These are phyloP conservation scores for Diaporthe ilicicola DNA, from an alignment of 2,329 filamentous ascomycete species.

Conservation along the genomic window DNA sequence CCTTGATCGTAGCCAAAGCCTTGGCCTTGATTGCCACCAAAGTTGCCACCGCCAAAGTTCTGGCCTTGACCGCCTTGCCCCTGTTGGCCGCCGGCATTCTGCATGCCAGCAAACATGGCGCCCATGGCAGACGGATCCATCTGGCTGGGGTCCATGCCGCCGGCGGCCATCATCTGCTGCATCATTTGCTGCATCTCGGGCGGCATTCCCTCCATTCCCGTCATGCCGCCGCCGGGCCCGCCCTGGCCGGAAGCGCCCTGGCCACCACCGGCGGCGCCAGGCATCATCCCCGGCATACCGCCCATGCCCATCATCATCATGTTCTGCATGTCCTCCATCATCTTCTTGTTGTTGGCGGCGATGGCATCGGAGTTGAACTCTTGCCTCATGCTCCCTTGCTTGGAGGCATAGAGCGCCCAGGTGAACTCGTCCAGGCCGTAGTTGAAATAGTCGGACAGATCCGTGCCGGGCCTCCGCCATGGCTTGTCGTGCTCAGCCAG, in stretches of 20 bases:
- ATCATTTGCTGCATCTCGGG: slow-evolving; percentile 75
- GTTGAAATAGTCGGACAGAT: slow-evolving; percentile 98
- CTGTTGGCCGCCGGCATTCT: slow-evolving; percentile 51
- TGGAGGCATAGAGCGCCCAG: slow-evolving; percentile 92
- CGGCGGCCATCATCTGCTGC: slow-evolving; percentile 72
- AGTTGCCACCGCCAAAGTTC: slow-evolving; percentile 59
- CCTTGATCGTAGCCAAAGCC: slow-evolving; percentile 59
- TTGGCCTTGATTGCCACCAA: slow-evolving; percentile 61
- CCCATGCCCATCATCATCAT: slow-evolving; percentile 70
- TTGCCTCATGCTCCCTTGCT: slow-evolving; percentile 81
- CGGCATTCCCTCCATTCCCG: slow-evolving; percentile 69
- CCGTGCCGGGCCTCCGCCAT: slow-evolving; percentile 93
- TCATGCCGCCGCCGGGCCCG: slow-evolving; percentile 48
- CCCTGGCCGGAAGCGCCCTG: slow-evolving; percentile 36
- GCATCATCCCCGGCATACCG: slow-evolving; percentile 48
- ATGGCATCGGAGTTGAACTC: slow-evolving; percentile 76
- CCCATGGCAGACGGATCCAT: slow-evolving; percentile 69
- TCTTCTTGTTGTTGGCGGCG: slow-evolving; percentile 77
- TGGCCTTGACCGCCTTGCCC: slow-evolving; percentile 61
- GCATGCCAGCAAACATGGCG: slow-evolving; percentile 68
- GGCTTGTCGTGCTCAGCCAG: slow-evolving; percentile 87
- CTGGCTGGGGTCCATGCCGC: slow-evolving; percentile 71
- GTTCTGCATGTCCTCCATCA: slow-evolving; percentile 73
- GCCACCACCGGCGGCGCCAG: slow-evolving; percentile 42
- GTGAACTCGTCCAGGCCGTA: slow-evolving; percentile 99